Base-by-base conservation (phyloP, 1,284 basidiomycete species). In the Kwoniella shivajii region DNA sequence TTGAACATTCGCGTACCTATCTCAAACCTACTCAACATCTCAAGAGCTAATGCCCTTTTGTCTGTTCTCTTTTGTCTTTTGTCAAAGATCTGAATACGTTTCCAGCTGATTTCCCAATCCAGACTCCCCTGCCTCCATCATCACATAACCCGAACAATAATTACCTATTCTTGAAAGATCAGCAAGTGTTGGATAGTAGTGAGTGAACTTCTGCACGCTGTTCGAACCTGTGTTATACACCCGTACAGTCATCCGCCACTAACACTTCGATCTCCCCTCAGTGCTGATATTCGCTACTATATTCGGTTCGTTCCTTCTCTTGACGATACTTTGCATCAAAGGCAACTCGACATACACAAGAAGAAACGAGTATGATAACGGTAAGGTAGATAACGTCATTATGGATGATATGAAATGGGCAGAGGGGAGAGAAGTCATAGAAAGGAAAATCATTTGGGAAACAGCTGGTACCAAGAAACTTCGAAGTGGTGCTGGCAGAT, bases 391-490 rank as follows among this genome's bases (percentile, higher is more conserved):
- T 54, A 34, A 42, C 20, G 62, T 69, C 45, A 55, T 69, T 16
- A 47, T 59, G 18, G 67, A 69, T 18, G 67, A 67, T 20, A 67
- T 63, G 60, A 47, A 56, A n/a, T 69, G 65, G 67, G 62, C 57
- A 13, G 67, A 67, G 43, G 58, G 66, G 20, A 49, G 67, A 27
- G 57, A 61, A 39, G 65, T 67, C 2, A 14, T 60, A 20, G 61
- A 67, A 50, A 33, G 59, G 6, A 57, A 41, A 49, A 62, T 66
- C 18, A 56, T 67, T 14, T 61, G 43, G 41, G 56, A 58, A 9
- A 43, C 37, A n/a, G n/a, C n/a, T n/a, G n/a, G n/a, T n/a, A n/a
- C n/a, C n/a, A n/a, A n/a, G n/a, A n/a, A n/a, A n/a, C n/a, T n/a
- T n/a, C n/a, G n/a, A n/a, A n/a, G n/a, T n/a, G n/a, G n/a, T n/a